Percentiles rank a stretch among this genome's conserved stretches.
phyloP scores from a whole-genome alignment of 257 asterid genomes.

The Sherardia arvensis region DNA sequence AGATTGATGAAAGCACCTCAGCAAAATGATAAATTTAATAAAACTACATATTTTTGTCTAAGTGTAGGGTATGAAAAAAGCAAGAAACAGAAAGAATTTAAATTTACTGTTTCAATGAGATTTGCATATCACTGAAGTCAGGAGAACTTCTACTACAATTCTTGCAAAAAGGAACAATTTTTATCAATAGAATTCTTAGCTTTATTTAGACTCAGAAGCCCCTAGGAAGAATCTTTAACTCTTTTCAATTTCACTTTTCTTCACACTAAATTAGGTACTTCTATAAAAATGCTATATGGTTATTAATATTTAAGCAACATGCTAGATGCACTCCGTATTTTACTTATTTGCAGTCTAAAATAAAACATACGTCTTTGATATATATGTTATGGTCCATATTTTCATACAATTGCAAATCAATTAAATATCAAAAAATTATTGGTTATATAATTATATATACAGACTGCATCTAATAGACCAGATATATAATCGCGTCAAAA shows the following conservation, averaged over 20 bases:
- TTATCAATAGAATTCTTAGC: conserved; percentile 9
- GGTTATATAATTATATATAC: too few relatives aligned
- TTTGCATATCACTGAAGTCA: not conserved
- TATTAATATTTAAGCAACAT: too few relatives aligned
- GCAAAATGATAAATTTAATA: not conserved
- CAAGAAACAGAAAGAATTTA: not conserved
- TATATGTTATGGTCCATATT: too few relatives aligned
- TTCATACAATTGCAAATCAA: too few relatives aligned
- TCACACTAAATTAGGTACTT: too few relatives aligned
- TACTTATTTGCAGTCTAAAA: too few relatives aligned
- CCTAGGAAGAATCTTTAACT: conserved; percentile 15
- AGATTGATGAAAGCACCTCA: conserved; percentile 1
- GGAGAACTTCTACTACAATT: not conserved
- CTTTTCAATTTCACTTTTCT: conserved; percentile 10
- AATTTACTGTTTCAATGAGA: not conserved
- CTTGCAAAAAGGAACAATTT: conserved; percentile 22
- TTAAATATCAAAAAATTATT: too few relatives aligned
- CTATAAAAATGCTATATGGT: too few relatives aligned
- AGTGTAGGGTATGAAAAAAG: not conserved
- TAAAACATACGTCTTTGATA: too few relatives aligned
- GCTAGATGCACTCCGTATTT: too few relatives aligned
- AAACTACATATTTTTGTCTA: not conserved
- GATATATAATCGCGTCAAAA: not conserved
- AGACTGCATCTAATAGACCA: too few relatives aligned
- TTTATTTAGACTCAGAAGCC: not conserved